Base-by-base conservation (phyloP, 768 basidiomycete species). In the Leucosporidium yakuticum region DNA sequence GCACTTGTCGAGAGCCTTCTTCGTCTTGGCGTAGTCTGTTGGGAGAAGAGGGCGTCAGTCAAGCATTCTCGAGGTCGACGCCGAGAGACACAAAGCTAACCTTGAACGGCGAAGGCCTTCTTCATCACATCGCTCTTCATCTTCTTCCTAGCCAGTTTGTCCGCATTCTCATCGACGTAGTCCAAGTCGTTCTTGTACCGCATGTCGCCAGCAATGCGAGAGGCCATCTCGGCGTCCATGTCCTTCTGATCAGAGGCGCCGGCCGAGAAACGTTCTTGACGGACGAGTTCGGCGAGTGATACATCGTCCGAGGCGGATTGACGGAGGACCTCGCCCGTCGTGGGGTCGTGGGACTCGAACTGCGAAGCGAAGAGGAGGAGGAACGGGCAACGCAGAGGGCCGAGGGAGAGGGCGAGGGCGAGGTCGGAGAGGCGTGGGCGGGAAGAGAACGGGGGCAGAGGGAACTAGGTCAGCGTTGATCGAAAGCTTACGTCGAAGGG, bases 61-160 rank as follows among this genome's bases (percentile, higher is more conserved):
- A 32, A 20, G 29, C 2, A n/a, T 49, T 34, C 23, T 36, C 17
- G 34, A 20, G 27, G 14, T 5, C 14, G 5, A 21, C 2, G 17
- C 19, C 11, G 25, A 17, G 36, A 25, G 34, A 12, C 27, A 6
- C 20, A 31, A n/a, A 29, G 51, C 83, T 49, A 69, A 91, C 93
- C 94, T 67, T 97, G 86, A 70, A 99, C 90, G 19, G 96, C 96
- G 78, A 97, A 99, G 73, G 92, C 90, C 55, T 94, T 85, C 78
- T 93, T 98, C 88, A 96, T 91, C 27, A 88, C 91, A 75, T 98
- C 95, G 6, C 88, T 86, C 61, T 93, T 89, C 90, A 97, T 93
- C 80, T 95, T 98, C 79, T 91, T 87, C 64, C 94, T 82, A 49
- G 90, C 91, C 0, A 98, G 83, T 73, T 87, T 88, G 75, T 95